Evolutionary conservation across 2,329 filamentous ascomycete genomes (phyloP), one percentile per base, ranked within the genome.

Genomic region (Monosporascus sp.): DNA sequence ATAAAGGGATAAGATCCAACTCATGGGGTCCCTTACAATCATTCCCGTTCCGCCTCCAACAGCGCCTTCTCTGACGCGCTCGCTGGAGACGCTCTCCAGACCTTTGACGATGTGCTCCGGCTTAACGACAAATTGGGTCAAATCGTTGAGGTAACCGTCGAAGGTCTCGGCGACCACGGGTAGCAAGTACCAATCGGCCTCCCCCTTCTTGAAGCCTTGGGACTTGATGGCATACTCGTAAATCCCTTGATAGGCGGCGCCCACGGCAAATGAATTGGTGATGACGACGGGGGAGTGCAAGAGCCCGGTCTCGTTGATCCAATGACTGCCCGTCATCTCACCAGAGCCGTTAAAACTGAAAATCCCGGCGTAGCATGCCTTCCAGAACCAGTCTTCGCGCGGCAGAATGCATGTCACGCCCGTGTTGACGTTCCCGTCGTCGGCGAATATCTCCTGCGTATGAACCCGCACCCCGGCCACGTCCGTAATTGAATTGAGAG

Each of bases 281-380:
- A 87, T 72, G 51, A 85, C 64, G 53, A 87, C 79, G 3, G 83
- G 84, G 3, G 78, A 81, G 51, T 78, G 75, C 3, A 85, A 66
- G 4, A 84, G 70, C 0, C 83, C 82, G 0, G 81, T 81, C 64
- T 87, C 84, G 17, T 81, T 74, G 55, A 86, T 78, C 77, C 80
- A 84, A 60, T 85, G 80, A 9, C 72, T 72, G 2, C 82, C 82
- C 0, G 83, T 86, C 71, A 86, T 72, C 66, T 86, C 82, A 43
- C 84, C 83, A 46, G 77, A 78, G 52, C 84, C 83, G 59, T 87
- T 87, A 71, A 87, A 85, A 55, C 77, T 75, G 68, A 85, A 85
- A 48, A 79, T 61, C n/a, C 74, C 74, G 3, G 77, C 73, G 47
- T 78, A 75, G 51, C 72, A 75, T 41, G 74, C 74, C 9, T 72